Conservation (phyloP, 2,329 filamentous ascomycete genomes). For the Diaporthe sp. region DNA sequence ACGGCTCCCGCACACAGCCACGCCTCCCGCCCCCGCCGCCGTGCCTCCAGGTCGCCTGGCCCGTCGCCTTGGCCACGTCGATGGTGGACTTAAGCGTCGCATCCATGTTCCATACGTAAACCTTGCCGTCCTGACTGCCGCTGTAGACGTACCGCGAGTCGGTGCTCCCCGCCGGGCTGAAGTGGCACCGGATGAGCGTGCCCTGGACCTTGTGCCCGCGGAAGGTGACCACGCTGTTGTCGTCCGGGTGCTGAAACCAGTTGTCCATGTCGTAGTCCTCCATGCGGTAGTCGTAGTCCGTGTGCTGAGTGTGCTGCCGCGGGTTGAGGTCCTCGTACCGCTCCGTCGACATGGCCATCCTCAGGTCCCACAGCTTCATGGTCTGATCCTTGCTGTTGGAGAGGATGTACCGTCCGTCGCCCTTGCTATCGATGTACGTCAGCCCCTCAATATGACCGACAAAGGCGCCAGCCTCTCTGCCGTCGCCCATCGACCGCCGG, state of each 20-base stretch:
- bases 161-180: slow-evolving; percentile 87
- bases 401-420: slow-evolving; percentile 84
- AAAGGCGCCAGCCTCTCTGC: slow-evolving; percentile 76
- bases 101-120: slow-evolving; percentile 95
- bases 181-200: slow-evolving; percentile 95
- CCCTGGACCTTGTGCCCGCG: slow-evolving; percentile 89
- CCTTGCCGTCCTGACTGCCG: slow-evolving; percentile 89
- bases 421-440: slow-evolving; percentile 79
- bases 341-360: slow-evolving; percentile 86
- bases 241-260: slow-evolving; percentile 82
- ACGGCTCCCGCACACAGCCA: slow-evolving; percentile 88
- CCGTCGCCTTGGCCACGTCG: slow-evolving; percentile 80
- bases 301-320: slow-evolving; percentile 64
- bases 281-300: slow-evolving; percentile 82
- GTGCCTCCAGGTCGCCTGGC: background rate
- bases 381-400: slow-evolving; percentile 97
- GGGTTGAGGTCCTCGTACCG: slow-evolving; percentile 70
- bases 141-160: slow-evolving; percentile 94
- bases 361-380: slow-evolving; percentile 96
- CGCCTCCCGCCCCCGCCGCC: slow-evolving; percentile 47
- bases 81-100: slow-evolving; percentile 84
- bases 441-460: slow-evolving; percentile 76
- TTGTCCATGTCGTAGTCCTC: slow-evolving; percentile 74
- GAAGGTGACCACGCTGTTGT: slow-evolving; percentile 95
- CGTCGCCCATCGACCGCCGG: slow-evolving; percentile 89